phyloP scores from a whole-genome alignment of 495 filamentous ascomycete species.

The Friedmanniomyces simplex region DNA sequence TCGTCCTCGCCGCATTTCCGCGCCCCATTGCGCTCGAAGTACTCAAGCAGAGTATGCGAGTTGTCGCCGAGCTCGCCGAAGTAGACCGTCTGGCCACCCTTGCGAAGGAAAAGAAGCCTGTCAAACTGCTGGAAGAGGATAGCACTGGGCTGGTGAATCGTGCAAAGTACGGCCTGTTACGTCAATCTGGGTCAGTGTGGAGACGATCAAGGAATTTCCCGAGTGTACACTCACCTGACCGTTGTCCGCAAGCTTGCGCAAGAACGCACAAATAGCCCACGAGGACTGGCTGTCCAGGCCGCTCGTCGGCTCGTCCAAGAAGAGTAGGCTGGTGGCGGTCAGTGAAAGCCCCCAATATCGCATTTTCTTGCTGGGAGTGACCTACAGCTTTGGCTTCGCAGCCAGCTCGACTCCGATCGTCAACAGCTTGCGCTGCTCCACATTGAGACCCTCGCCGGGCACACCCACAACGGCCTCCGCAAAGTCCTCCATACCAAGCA shows the following conservation, averaged over 20 bases:
- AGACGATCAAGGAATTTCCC: background rate
- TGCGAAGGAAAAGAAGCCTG: slow-evolving; percentile 55
- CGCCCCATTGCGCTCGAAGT: slow-evolving; percentile 54
- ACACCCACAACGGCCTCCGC: slow-evolving; percentile 31
- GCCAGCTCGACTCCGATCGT: slow-evolving; percentile 29
- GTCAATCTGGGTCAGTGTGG: background rate
- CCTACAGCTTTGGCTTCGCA: slow-evolving; percentile 20
- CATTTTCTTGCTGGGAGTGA: background rate
- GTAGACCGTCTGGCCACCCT: slow-evolving; percentile 63
- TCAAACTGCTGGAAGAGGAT: slow-evolving; percentile 67
- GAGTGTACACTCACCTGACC: slow-evolving; percentile 5
- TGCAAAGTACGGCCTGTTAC: slow-evolving; percentile 18
- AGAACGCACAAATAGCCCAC: slow-evolving; percentile 19
- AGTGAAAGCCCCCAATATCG: background rate
- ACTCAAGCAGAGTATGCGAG: slow-evolving; percentile 48
- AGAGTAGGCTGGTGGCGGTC: slow-evolving; percentile 13
- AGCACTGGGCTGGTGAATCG: slow-evolving; percentile 23
- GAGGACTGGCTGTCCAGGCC: slow-evolving; percentile 26
- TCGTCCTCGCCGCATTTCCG: slow-evolving; percentile 44
- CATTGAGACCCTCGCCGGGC: slow-evolving; percentile 22
- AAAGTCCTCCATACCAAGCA: slow-evolving; percentile 39
- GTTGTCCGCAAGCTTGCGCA: slow-evolving; percentile 21
- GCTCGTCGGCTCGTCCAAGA: slow-evolving; percentile 28
- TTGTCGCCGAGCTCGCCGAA: slow-evolving; percentile 53
- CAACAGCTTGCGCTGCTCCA: slow-evolving; percentile 33